These are phyloP conservation scores for Sugiyamaella neomexicana DNA, from an alignment of 1,139 yeast genomes.

Conservation along the genomic window DNA sequence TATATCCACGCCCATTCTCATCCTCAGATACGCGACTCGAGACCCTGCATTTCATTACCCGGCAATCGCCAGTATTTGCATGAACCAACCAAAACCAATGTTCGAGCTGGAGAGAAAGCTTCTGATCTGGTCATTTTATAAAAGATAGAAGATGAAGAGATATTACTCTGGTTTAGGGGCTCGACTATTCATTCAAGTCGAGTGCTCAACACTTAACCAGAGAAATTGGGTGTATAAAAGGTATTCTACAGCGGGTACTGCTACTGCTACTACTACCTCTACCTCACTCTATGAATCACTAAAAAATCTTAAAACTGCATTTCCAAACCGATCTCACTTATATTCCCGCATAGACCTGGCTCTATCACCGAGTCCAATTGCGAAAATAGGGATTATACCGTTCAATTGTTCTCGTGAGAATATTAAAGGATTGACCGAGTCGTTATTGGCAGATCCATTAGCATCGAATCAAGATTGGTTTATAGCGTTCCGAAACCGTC, in stretches of 20 bases:
- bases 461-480: slow-evolving; percentile 40
- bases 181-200: not conserved
- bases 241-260: not conserved
- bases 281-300: not conserved
- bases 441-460: slow-evolving; percentile 41
- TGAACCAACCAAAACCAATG: not conserved
- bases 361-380: slow-evolving; percentile 45
- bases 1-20: too few species aligned
- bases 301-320: slow-evolving; percentile 6
- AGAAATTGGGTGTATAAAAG: not conserved
- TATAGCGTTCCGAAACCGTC: slow-evolving; percentile 33
- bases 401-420: slow-evolving; percentile 31
- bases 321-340: slow-evolving; percentile 14
- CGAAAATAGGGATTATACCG: slow-evolving; percentile 38
- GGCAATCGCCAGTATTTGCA: not conserved
- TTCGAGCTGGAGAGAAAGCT: too few species aligned
- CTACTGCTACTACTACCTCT: not conserved
- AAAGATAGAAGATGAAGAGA: not conserved
- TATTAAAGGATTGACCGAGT: slow-evolving; percentile 36
- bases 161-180: not conserved
- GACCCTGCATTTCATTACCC: not conserved
- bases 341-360: slow-evolving; percentile 17
- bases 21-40: too few species aligned
- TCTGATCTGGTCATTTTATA: not conserved
- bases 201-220: not conserved